Base-by-base conservation (phyloP, 75 land plant genomes). In the Pinus albicaulis region DNA sequence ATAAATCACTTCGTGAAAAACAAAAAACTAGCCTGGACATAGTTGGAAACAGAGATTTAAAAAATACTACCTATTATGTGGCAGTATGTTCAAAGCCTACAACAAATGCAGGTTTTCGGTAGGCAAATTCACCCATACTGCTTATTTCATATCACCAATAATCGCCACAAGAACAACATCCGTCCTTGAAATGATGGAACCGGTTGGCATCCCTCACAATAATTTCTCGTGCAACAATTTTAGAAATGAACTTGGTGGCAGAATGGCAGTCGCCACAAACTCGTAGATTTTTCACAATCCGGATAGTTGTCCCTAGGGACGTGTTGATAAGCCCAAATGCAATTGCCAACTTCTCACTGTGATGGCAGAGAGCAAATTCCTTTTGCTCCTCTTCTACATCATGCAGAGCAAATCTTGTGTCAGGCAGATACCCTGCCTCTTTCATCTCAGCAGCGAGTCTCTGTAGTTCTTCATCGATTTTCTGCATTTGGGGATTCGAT, bases 401-500 rank as follows among this genome's bases (percentile, higher is more conserved):
- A 38, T 59, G 17, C 11, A 26, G 23, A 7, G 64, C 26, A 25
- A 17, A 56, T 14, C 17, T 55, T n/a, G 28, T 59, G 5, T 57
- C 16, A 16, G 74, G 36, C 19, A 36, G 10, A 59, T 75, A 75
- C 31, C 76, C 76, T 26, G 28, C 36, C 13, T 75, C 76, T 22
- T 75, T 59, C 38, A 75, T 7, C 14, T 24, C 36, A 13, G 17
- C 41, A 15, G 13, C 14, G 10, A 75, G 74, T 34, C 28, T 23
- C 34, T 61, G 26, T 41, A 75, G 4, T 25, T 4, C 19, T n/a
- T 14, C 31, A 74, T 73, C 25, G 2, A 87, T 78, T 20, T 79
- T 65, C 55, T 56, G 14, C 55, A 72, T 73, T 69, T 81, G 41
- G 0, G 86, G 80, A 57, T 87, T 79, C 12, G 77, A 71, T 48